Percentiles rank a stretch among this genome's conserved stretches.
phyloP scores from a whole-genome alignment of 2,329 filamentous ascomycete genomes.

The Cordyceps farinosa region DNA sequence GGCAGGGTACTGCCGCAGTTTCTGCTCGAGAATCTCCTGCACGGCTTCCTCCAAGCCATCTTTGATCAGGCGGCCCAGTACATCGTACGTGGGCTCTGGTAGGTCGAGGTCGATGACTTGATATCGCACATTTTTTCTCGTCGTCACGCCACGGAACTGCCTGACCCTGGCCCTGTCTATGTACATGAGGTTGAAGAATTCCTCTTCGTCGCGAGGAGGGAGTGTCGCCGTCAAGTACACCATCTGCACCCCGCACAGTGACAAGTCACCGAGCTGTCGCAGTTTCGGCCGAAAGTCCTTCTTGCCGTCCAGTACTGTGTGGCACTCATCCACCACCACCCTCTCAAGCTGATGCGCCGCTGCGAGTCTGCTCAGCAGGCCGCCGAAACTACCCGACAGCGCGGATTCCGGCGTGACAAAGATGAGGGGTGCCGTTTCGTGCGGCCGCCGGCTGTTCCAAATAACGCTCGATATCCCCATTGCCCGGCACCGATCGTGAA shows the following conservation, averaged over 20 bases:
- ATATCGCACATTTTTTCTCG: background rate
- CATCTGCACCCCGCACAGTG: background rate
- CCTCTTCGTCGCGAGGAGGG: background rate
- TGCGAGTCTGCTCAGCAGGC: background rate
- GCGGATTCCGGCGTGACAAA: background rate
- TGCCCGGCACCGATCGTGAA: background rate
- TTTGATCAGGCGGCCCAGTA: background rate
- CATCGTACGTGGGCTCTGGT: background rate
- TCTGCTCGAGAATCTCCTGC: background rate
- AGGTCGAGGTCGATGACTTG: background rate
- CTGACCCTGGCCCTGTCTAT: background rate
- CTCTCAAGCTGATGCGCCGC: background rate
- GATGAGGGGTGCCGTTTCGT: background rate
- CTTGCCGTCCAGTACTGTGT: background rate
- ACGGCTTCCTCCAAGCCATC: background rate
- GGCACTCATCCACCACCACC: background rate
- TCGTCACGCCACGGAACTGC: background rate
- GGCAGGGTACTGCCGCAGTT: background rate
- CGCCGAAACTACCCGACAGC: background rate
- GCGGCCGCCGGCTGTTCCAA: background rate
- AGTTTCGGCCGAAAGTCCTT: constrained; percentile 1
- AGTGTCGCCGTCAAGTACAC: constrained; percentile 6
- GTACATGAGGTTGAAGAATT: background rate
- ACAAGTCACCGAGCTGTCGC: background rate
- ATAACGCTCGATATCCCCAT: background rate